Evolutionary conservation across 305 asterid species (phyloP), one percentile per base, ranked within the genome.

Genomic region (Striga hermonthica): DNA sequence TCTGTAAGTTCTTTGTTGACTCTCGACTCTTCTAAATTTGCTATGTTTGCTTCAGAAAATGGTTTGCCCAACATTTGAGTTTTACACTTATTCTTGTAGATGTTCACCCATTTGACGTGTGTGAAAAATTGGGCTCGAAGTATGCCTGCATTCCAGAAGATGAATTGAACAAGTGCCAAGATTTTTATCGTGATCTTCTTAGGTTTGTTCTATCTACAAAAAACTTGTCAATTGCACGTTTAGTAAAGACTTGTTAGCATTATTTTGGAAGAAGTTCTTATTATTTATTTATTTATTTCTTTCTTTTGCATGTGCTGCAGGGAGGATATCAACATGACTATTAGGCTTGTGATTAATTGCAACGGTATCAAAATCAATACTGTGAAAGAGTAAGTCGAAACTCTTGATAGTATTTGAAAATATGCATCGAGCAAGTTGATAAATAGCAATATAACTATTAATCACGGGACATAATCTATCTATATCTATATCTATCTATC

Each of bases 301-400:
- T 61, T 63, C 65, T 76, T 72, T 66, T 50, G 66, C 57, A 65
- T 75, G 36, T 75, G 71, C 64, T 84, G 83, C 95, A 93, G 99
- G 89, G 88, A 81, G 76, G 99, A 90, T 76, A 94, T 94, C 70
- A 86, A 75, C 80, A 94, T 94, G 99, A 82, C 99, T 0, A 71
- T 94, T 70, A 85, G 96, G 88, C 98, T 94, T 73, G 99, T 94
- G 37, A 91, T 94, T 77, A 85, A 84, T 77, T 91, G 93, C 94
- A 84, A 87, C 10, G 98, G 98, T 4, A 85, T 94, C 82, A 91
- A 94, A 79, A 81, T 94, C 72, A 84, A 75, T 71, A 76, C 85
- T 0, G 98, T 94, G 62, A 86, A 83, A 76, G 90, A 90, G 99
- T 94, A 85, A 77, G 99, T 80, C 14, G n/a, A 49, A 7, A 56